Evolutionary conservation across 1,284 basidiomycete species (phyloP).

Genomic region (Trametes sp.): DNA sequence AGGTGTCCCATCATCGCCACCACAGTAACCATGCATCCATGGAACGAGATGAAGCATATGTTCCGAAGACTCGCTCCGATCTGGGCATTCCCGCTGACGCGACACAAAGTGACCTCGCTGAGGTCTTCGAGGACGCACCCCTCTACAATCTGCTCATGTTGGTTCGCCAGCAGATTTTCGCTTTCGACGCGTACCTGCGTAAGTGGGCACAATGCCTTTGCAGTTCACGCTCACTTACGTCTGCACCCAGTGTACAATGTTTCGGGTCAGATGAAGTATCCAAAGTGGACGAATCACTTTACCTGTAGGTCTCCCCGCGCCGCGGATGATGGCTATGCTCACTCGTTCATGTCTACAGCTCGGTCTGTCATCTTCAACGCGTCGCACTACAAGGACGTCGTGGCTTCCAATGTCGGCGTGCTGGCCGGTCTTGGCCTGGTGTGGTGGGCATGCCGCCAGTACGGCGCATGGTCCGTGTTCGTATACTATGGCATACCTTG

Average conservation of each 20-base stretch:
- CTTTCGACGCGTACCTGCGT: conserved; percentile 75
- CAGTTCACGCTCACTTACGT: not conserved
- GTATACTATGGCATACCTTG: conserved; percentile 52
- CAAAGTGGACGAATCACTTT: conserved; percentile 67
- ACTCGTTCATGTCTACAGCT: conserved; percentile 40
- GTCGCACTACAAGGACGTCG: conserved; percentile 55
- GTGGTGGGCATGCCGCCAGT: conserved; percentile 43
- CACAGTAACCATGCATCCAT: conserved; percentile 45
- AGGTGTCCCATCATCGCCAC: conserved; percentile 47
- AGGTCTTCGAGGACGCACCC: conserved; percentile 63
- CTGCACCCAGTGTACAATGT: conserved; percentile 57
- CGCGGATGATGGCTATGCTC: not conserved
- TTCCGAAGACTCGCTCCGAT: conserved; percentile 60
- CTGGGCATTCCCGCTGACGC: conserved; percentile 52
- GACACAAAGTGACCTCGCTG: conserved; percentile 55
- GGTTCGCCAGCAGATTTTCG: conserved; percentile 70
- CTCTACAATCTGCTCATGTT: conserved; percentile 61
- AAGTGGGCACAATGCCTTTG: conserved; percentile 16
- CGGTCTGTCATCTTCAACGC: conserved; percentile 62
- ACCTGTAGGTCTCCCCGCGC: conserved; percentile 47
- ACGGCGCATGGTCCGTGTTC: conserved; percentile 48
- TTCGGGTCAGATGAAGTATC: conserved; percentile 72
- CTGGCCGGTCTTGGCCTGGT: conserved; percentile 48
- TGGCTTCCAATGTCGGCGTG: conserved; percentile 62
- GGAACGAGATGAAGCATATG: conserved; percentile 69